These are phyloP conservation scores for Globisporangium iwayamae DNA, from an alignment of 352 stramenopile genomes.

Conservation along the genomic window DNA sequence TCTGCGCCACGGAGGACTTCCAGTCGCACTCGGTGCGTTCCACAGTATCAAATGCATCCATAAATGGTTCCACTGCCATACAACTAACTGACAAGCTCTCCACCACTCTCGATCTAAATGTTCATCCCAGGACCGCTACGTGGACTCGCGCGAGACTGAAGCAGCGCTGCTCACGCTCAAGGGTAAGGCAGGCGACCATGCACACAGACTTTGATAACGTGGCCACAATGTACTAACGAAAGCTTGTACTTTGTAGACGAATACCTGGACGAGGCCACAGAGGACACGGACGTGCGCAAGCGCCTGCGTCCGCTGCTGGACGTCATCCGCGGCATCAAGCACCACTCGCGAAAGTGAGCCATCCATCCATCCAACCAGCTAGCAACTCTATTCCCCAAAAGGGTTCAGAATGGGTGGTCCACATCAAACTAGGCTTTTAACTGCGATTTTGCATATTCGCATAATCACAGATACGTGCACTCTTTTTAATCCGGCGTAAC, in stretches of 20 bases:
- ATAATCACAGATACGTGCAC: too few species aligned
- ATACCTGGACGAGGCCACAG: constrained; percentile 56
- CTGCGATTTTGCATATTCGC: too few species aligned
- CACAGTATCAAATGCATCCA: neutral
- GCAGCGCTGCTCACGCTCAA: constrained; percentile 49
- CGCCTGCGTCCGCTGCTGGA: constrained; percentile 71
- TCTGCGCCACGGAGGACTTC: constrained; percentile 86
- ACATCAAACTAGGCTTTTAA: neutral
- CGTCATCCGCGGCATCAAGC: constrained; percentile 32
- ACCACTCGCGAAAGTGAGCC: constrained; percentile 15
- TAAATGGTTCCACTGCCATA: neutral
- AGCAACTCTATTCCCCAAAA: neutral
- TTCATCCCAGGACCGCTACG: constrained; percentile 35
- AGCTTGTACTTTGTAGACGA: constrained; percentile 38
- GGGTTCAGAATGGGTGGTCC: constrained; percentile 10
- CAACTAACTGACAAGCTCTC: neutral
- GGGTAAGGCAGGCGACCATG: constrained; percentile 24
- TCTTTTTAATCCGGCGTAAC: too few species aligned
- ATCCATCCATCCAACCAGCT: neutral
- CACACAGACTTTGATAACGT: neutral
- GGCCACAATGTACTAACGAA: neutral
- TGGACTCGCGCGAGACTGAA: constrained; percentile 60
- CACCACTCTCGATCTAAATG: too few species aligned
- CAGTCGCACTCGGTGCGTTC: constrained; percentile 47
- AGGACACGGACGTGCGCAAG: constrained; percentile 67